Evolutionary conservation across 257 asterid species (phyloP).

Genomic region (Pogostemon cablin): DNA sequence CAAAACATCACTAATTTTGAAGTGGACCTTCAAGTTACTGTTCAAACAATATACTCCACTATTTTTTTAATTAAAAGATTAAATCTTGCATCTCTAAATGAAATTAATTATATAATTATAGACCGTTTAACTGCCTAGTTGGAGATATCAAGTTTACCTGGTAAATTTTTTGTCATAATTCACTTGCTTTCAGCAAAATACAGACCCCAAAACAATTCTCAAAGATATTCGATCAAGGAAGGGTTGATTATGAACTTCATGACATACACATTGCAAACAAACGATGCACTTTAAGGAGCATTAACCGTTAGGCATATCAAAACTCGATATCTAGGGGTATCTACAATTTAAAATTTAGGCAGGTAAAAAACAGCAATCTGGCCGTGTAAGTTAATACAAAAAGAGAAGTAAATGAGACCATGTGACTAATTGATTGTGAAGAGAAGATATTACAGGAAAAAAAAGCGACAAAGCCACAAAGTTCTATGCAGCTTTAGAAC

Average conservation of each 20-base stretch:
- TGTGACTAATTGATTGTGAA: neutral
- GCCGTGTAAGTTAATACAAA: neutral
- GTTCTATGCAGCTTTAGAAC: slow-evolving; percentile 12
- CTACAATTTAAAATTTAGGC: neutral
- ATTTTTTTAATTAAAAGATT: neutral
- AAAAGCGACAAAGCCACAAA: slow-evolving; percentile 2
- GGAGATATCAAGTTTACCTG: neutral
- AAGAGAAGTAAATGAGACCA: neutral
- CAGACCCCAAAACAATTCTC: neutral
- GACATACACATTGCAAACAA: neutral
- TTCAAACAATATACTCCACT: neutral
- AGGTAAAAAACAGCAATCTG: neutral
- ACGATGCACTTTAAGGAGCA: neutral
- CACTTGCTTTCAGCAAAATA: neutral
- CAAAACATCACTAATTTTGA: neutral
- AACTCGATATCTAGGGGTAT: neutral
- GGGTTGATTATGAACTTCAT: slow-evolving; percentile 3
- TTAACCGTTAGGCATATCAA: neutral
- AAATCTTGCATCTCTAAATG: neutral
- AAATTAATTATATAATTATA: neutral
- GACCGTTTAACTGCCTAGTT: neutral
- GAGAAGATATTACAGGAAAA: slow-evolving; percentile 12
- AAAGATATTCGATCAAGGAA: slow-evolving; percentile 17
- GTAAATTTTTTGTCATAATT: neutral
- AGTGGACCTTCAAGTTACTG: neutral